Evolutionary conservation across 140 eudicot genomes (phyloP), one percentile per base, ranked within the genome.

Genomic region (Erigeron philadelphicus): DNA sequence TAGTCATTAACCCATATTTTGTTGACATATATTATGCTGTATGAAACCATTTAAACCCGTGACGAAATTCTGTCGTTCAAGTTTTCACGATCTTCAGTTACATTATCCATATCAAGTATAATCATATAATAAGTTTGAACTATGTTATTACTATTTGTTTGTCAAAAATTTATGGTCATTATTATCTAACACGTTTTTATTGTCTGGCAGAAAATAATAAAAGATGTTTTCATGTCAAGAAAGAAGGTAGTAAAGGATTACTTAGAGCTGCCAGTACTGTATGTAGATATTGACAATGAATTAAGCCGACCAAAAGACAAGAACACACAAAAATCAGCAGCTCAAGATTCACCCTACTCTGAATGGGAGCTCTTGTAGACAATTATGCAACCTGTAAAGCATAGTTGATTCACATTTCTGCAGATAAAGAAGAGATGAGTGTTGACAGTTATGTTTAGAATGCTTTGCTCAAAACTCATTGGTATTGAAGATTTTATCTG

Each of bases 351-450:
- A 40, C 49, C 61, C 4, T 88, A 82, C 5, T 69, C 81, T 55
- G 95, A 82, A 50, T 87, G 95, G 95, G 91, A 87, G 83, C 75
- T 87, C 35, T 61, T 87, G 62, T 87, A 75, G 81, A 75, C 58
- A 38, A 49, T 13, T 56, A 50, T 38, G 71, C 16, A 2, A 7
- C 11, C 5, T 23, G 23, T 44, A 18, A 54, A 42, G 15, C 15
- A 23, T 41, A 57, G 58, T 5, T 45, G 41, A 50, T 62, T 56
- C 74, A 7, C 63, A n/a, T 57, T 60, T 71, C 76, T 75, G 81
- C 71, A 75, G 56, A 58, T 75, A 57, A 72, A 71, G 44, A 35
- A 74, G 79, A 50, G 80, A 66, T 61, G 52, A 52, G 64, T 47
- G 62, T 77, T 78, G 25, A 19, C 47, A 64, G 53, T 45, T 60